Conservation (phyloP, 495 filamentous ascomycete species). For the Jackrogersella multiformis region DNA sequence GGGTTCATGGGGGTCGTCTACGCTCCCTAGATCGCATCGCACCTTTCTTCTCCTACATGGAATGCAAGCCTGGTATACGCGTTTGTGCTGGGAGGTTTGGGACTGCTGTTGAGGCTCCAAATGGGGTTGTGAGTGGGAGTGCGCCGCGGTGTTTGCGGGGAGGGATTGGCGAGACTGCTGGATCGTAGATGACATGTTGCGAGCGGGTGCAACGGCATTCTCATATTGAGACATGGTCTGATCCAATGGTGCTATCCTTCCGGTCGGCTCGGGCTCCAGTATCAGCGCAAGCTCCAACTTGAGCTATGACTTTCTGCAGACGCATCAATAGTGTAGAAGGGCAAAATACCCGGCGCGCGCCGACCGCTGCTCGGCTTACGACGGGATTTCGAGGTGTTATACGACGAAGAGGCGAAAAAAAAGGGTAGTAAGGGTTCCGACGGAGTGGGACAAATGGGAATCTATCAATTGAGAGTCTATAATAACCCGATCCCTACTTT, state of each 20-base stretch:
- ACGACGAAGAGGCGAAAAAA: slow-evolving; percentile 27
- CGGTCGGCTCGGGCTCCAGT: slow-evolving; percentile 21
- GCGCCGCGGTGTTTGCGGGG: slow-evolving; percentile 32
- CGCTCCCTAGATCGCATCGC: slow-evolving; percentile 91
- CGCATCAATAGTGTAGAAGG: slow-evolving; percentile 27
- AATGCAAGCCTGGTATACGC: slow-evolving; percentile 87
- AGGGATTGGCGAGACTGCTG: slow-evolving; percentile 41
- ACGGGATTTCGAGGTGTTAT: slow-evolving; percentile 47
- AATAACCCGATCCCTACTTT: slow-evolving; percentile 33
- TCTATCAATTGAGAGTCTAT: slow-evolving; percentile 35
- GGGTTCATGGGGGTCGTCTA: slow-evolving; percentile 92
- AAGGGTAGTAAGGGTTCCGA: slow-evolving; percentile 19
- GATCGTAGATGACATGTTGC: slow-evolving; percentile 33
- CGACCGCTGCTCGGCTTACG: slow-evolving; percentile 45
- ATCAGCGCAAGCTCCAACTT: slow-evolving; percentile 26
- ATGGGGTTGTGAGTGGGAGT: slow-evolving; percentile 28
- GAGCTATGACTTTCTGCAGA: slow-evolving; percentile 29
- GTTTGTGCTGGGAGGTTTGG: slow-evolving; percentile 65
- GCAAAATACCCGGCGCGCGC: slow-evolving; percentile 32
- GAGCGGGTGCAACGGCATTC: slow-evolving; percentile 28
- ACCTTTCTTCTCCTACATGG: slow-evolving; percentile 92
- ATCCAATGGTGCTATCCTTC: slow-evolving; percentile 31
- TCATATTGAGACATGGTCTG: slow-evolving; percentile 42
- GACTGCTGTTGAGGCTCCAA: slow-evolving; percentile 29
- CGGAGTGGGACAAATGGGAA: slow-evolving; percentile 35